Evolutionary conservation across 371 early-diverging fungal genomes (phyloP), one percentile per base, ranked within the genome.

Genomic region (Cokeromyces recurvatus): DNA sequence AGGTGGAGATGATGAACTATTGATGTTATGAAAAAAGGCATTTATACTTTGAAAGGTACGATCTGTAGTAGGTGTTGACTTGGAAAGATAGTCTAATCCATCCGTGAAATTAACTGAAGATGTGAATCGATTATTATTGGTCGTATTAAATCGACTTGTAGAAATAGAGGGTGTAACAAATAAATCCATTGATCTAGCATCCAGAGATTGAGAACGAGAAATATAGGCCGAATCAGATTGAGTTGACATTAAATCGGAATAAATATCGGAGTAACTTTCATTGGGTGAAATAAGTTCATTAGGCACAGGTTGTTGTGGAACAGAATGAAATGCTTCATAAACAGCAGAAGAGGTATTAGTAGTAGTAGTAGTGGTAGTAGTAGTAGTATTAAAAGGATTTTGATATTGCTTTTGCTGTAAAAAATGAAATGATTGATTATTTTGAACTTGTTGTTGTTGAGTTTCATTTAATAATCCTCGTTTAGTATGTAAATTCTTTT

Each of bases 401-500:
- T n/a, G n/a, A n/a, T n/a, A n/a, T n/a, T n/a, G n/a, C n/a, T n/a
- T n/a, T n/a, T n/a, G n/a, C n/a, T n/a, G n/a, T n/a, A n/a, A n/a
- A n/a, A n/a, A n/a, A n/a, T n/a, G n/a, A n/a, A n/a, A n/a, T n/a
- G n/a, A n/a, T n/a, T n/a, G 35, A 34, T 4, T 34, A 34, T 15
- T 29, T 29, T 29, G 29, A 29, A 19, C 34, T n/a, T 17, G 38
- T 16, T 48, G 48, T 24, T 41, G 34, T 27, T 55, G 51, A 38
- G 53, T 42, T 46, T 61, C 41, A 42, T 51, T 52, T 40, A 48
- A 43, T 43, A 49, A 43, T 15, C 57, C 45, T 25, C 81, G 71
- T 51, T 82, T 86, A 14, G 84, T 85, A 56, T 87, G 87, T 21
- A 93, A 71, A 62, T 94, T 91, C 73, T 94, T 95, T 64, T 92